These are phyloP conservation scores for Monosporascus sp. DNA, from an alignment of 2,329 filamentous ascomycete genomes.

Conservation along the genomic window DNA sequence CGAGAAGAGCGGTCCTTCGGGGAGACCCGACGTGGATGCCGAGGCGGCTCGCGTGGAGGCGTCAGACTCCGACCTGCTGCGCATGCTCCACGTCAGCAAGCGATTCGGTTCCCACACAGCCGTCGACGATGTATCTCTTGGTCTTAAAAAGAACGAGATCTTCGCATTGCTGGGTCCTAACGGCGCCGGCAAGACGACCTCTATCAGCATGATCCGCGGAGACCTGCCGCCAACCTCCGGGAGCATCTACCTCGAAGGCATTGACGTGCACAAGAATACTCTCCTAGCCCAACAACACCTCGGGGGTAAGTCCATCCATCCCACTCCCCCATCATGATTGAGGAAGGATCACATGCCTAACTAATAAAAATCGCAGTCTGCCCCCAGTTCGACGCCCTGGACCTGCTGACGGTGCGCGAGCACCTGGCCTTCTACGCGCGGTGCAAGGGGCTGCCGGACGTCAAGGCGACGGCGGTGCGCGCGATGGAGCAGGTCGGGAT, in stretches of 20 bases:
- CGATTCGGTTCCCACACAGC: constrained; percentile 59
- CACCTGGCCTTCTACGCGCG: constrained; percentile 70
- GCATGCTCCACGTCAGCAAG: constrained; percentile 64
- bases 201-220: constrained; percentile 67
- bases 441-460: constrained; percentile 59
- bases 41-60: constrained; percentile 24
- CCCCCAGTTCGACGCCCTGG: constrained; percentile 68
- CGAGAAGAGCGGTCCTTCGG: constrained; percentile 15
- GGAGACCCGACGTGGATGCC: constrained; percentile 22
- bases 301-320: constrained; percentile 33
- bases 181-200: constrained; percentile 71
- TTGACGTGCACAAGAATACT: constrained; percentile 59
- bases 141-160: constrained; percentile 61
- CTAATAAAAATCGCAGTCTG: constrained; percentile 43
- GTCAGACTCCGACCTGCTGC: constrained; percentile 39
- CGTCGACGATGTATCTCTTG: constrained; percentile 67
- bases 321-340: neutral
- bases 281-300: constrained; percentile 59
- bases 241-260: constrained; percentile 63
- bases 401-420: constrained; percentile 68
- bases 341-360: neutral
- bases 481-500: constrained; percentile 65
- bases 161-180: constrained; percentile 74
- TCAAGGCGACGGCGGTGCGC: constrained; percentile 58
- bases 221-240: constrained; percentile 61